Conservation (phyloP, 805 yeast species). For the Naumovozyma castellii region DNA sequence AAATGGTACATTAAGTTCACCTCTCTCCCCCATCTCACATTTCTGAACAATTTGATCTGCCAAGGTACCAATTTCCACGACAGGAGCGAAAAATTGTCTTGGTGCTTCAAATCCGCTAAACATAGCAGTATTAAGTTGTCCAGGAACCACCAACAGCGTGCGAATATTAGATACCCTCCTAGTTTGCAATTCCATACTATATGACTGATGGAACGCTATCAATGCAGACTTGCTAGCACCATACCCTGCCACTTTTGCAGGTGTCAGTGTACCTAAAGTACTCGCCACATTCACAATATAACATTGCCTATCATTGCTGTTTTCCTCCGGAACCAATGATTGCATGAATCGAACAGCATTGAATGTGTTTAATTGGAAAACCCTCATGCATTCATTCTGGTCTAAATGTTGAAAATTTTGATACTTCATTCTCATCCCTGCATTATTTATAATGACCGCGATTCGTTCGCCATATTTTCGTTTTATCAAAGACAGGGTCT, state of each 20-base stretch:
- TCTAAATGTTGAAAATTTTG: conserved; percentile 41
- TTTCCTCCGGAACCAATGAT: conserved; percentile 53
- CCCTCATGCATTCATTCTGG: conserved; percentile 44
- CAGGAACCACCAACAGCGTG: conserved; percentile 71
- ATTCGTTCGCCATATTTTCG: conserved; percentile 40
- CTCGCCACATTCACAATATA: conserved; percentile 73
- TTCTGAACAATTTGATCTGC: conserved; percentile 48
- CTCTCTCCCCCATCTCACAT: conserved; percentile 53
- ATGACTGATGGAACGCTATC: conserved; percentile 73
- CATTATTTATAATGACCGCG: conserved; percentile 70
- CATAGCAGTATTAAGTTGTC: conserved; percentile 70
- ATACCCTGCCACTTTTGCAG: conserved; percentile 66
- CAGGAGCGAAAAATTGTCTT: conserved; percentile 66
- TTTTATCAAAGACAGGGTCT: conserved; percentile 33
- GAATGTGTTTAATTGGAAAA: conserved; percentile 54
- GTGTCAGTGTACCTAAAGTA: conserved; percentile 69
- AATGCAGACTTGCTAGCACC: conserved; percentile 84
- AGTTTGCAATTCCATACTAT: conserved; percentile 58
- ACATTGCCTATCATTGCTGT: conserved; percentile 41
- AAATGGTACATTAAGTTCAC: conserved; percentile 61
- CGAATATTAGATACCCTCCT: conserved; percentile 43
- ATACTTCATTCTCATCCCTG: conserved; percentile 56
- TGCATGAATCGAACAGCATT: conserved; percentile 61
- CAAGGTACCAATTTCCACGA: conserved; percentile 48
- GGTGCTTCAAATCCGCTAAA: conserved; percentile 73